These are phyloP conservation scores for Aspergillus hancockii DNA, from an alignment of 495 filamentous ascomycete species.

Conservation along the genomic window DNA sequence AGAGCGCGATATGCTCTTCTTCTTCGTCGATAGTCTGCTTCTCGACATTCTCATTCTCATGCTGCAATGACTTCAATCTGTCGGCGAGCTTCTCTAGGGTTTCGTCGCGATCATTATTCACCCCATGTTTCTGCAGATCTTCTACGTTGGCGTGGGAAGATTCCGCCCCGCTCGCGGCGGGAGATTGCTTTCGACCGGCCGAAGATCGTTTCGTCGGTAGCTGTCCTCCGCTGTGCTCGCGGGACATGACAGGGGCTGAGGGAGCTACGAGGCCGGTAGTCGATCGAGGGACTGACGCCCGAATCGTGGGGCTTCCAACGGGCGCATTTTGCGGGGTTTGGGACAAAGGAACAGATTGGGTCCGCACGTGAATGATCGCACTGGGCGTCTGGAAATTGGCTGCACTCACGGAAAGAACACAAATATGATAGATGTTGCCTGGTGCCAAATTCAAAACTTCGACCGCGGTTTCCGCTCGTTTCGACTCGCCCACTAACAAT, in stretches of 20 bases:
- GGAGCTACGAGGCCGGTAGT: conserved; percentile 55
- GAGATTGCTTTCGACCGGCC: conserved; percentile 74
- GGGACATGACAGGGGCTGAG: conserved; percentile 55
- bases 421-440: conserved; percentile 85
- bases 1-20: conserved; percentile 69
- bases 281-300: conserved; percentile 45
- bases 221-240: conserved; percentile 62
- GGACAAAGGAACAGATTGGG: conserved; percentile 57
- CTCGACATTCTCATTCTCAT: conserved; percentile 75
- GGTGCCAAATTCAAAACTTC: conserved; percentile 84
- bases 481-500: conserved; percentile 76
- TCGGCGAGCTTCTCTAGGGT: conserved; percentile 64
- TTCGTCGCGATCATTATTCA: conserved; percentile 35
- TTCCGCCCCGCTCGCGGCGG: conserved; percentile 63
- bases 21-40: conserved; percentile 61
- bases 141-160: conserved; percentile 32
- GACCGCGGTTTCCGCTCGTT: conserved; percentile 82
- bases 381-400: conserved; percentile 91
- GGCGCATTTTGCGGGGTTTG: conserved; percentile 53
- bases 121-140: conserved; percentile 36
- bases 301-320: conserved; percentile 39
- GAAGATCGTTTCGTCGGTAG: conserved; percentile 63
- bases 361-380: conserved; percentile 77
- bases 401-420: conserved; percentile 84
- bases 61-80: conserved; percentile 68